These are phyloP conservation scores for Starmera caribaea DNA, from an alignment of 805 yeast genomes.

Conservation along the genomic window DNA sequence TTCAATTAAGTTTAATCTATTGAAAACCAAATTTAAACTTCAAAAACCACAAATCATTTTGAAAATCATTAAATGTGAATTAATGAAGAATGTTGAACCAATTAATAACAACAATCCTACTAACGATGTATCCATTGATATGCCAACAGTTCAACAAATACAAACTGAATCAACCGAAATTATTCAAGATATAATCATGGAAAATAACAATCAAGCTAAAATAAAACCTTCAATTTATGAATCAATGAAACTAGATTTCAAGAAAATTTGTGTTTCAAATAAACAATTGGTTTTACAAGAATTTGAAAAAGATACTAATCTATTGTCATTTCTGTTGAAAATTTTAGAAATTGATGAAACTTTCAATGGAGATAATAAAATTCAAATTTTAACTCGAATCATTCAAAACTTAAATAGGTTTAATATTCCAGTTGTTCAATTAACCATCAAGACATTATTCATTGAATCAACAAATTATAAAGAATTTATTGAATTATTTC, in stretches of 20 bases:
- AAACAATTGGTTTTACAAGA: too few relatives aligned
- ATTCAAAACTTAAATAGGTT: constrained; percentile 25
- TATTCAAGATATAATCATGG: not conserved
- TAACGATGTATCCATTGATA: too few relatives aligned
- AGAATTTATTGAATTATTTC: constrained; percentile 6
- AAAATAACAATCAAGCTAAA: too few relatives aligned
- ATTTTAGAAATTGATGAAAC: not conserved
- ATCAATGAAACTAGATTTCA: too few relatives aligned
- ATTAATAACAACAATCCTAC: constrained; percentile 2
- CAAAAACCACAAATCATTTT: constrained; percentile 10
- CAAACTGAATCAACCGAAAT: constrained; percentile 18
- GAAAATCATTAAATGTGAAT: constrained; percentile 7
- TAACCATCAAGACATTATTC: constrained; percentile 24
- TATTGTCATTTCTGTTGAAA: not conserved
- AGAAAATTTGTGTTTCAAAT: too few relatives aligned
- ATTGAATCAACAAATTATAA: constrained; percentile 4
- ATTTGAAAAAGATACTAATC: too few relatives aligned
- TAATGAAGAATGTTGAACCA: constrained; percentile 7
- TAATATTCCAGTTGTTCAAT: constrained; percentile 32
- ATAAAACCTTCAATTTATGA: too few relatives aligned
- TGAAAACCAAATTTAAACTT: constrained; percentile 13
- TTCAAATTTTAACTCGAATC: too few relatives aligned
- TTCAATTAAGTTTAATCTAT: constrained; percentile 11
- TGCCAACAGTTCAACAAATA: constrained; percentile 1
- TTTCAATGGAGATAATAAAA: not conserved